These are phyloP conservation scores for Phytophthora pinifolia DNA, from an alignment of 352 stramenopile species.

Conservation along the genomic window DNA sequence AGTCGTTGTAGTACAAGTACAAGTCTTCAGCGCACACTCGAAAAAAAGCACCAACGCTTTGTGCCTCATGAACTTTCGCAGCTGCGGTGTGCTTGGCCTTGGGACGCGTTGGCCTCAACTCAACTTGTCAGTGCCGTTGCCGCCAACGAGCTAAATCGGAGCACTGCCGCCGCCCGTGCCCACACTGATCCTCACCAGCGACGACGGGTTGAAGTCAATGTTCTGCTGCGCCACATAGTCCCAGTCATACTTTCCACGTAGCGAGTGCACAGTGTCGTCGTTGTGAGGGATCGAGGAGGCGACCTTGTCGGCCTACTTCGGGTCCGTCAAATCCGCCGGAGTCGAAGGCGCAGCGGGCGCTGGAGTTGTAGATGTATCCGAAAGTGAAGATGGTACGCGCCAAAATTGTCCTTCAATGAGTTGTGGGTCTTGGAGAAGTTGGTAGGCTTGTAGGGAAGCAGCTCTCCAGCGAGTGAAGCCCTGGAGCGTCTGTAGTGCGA, in stretches of 20 bases:
- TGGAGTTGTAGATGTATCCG: slow-evolving; percentile 40
- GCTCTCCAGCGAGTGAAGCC: slow-evolving; percentile 44
- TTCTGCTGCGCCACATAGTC: slow-evolving; percentile 42
- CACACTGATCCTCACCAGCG: slow-evolving; percentile 25
- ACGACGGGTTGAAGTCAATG: slow-evolving; percentile 34
- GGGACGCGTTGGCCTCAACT: slow-evolving; percentile 51
- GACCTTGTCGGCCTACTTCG: slow-evolving; percentile 36
- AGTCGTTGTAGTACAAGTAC: too few relatives aligned
- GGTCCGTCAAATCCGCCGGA: slow-evolving; percentile 31
- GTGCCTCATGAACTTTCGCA: slow-evolving; percentile 59
- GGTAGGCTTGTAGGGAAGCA: slow-evolving; percentile 46
- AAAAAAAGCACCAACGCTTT: too few relatives aligned
- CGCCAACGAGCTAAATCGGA: slow-evolving; percentile 20
- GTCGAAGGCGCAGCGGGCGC: slow-evolving; percentile 11
- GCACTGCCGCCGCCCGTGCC: slow-evolving; percentile 7
- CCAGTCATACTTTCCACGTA: slow-evolving; percentile 63
- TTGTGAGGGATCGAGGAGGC: slow-evolving; percentile 52
- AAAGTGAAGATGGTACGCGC: slow-evolving; percentile 42
- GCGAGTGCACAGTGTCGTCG: slow-evolving; percentile 38
- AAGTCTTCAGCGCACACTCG: too few relatives aligned
- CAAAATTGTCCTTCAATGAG: slow-evolving; percentile 32
- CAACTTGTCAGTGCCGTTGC: slow-evolving; percentile 34
- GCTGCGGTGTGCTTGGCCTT: slow-evolving; percentile 52
- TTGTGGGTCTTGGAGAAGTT: slow-evolving; percentile 54
- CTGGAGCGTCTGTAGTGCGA: slow-evolving; percentile 50